phyloP scores from a whole-genome alignment of 768 basidiomycete genomes.

The Piloderma croceum region DNA sequence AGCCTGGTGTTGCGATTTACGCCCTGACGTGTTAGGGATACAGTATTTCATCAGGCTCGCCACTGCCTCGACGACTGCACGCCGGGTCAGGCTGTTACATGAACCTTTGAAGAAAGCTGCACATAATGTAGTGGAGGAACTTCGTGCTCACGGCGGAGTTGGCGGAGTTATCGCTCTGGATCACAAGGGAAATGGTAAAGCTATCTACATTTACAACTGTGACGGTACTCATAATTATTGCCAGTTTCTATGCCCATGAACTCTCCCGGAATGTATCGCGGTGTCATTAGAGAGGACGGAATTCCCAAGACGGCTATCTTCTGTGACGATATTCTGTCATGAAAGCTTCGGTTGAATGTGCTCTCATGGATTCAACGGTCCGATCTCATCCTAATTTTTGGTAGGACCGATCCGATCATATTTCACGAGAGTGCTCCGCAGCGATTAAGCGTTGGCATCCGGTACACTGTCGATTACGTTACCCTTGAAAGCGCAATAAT shows the following conservation, averaged over 20 bases:
- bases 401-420: no score
- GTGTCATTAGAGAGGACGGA: conserved; percentile 65
- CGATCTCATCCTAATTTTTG: no score
- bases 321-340: conserved; percentile 53
- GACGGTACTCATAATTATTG: conserved; percentile 2
- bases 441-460: no score
- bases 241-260: conserved; percentile 74
- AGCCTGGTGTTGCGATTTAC: conserved; percentile 1
- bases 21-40: conserved; percentile 1
- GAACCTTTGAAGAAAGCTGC: conserved; percentile 57
- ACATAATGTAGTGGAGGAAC: conserved; percentile 48
- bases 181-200: conserved; percentile 58
- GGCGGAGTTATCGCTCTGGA: conserved; percentile 79
- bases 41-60: conserved; percentile 76
- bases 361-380: no score
- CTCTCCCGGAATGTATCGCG: conserved; percentile 79
- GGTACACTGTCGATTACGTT: no score
- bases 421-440: no score
- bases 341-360: no score
- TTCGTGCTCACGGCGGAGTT: conserved; percentile 52
- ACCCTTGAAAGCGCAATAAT: no score
- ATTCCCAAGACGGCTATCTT: conserved; percentile 73
- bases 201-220: background rate
- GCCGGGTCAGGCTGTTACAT: conserved; percentile 53
- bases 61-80: conserved; percentile 61